Evolutionary conservation across 441 rosid species (phyloP).

Genomic region (Mallotus japonicus): DNA sequence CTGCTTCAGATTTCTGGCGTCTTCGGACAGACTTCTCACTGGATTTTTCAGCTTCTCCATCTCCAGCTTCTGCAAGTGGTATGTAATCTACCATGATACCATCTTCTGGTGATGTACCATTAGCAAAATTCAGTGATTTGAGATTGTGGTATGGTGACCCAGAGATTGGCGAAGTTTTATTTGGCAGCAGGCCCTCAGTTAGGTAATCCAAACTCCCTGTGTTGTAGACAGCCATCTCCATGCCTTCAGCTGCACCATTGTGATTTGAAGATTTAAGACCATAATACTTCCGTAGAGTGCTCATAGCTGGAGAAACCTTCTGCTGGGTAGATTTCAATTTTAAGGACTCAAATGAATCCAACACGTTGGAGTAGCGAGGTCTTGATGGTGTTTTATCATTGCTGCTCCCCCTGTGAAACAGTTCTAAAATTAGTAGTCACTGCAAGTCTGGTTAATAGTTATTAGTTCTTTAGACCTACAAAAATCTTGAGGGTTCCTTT

Average conservation of each 20-base stretch:
- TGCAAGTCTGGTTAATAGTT: neutral
- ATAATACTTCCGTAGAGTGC: constrained; percentile 47
- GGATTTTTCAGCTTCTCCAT: constrained; percentile 46
- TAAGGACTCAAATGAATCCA: constrained; percentile 45
- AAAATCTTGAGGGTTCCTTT: neutral
- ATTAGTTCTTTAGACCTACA: constrained; percentile 7
- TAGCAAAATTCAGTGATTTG: constrained; percentile 24
- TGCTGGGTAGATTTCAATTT: constrained; percentile 35
- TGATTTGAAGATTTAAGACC: constrained; percentile 35
- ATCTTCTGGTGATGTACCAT: constrained; percentile 26
- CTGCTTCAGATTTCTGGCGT: constrained; percentile 55
- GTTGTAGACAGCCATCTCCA: constrained; percentile 53
- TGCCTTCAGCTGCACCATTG: constrained; percentile 36
- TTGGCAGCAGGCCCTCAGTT: constrained; percentile 29
- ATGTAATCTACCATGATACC: constrained; percentile 26
- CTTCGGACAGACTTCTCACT: constrained; percentile 51
- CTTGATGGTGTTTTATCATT: constrained; percentile 28
- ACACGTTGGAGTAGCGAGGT: constrained; percentile 26
- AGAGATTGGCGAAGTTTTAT: constrained; percentile 28
- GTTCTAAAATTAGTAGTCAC: constrained; percentile 9
- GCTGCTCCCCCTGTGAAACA: constrained; percentile 33
- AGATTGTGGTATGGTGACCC: constrained; percentile 17
- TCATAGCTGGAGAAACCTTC: constrained; percentile 58
- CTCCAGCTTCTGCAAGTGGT: constrained; percentile 42
- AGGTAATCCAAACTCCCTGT: constrained; percentile 27